Base-by-base conservation (phyloP, 129 eudicot genomes). In the Artemisia argyi region DNA sequence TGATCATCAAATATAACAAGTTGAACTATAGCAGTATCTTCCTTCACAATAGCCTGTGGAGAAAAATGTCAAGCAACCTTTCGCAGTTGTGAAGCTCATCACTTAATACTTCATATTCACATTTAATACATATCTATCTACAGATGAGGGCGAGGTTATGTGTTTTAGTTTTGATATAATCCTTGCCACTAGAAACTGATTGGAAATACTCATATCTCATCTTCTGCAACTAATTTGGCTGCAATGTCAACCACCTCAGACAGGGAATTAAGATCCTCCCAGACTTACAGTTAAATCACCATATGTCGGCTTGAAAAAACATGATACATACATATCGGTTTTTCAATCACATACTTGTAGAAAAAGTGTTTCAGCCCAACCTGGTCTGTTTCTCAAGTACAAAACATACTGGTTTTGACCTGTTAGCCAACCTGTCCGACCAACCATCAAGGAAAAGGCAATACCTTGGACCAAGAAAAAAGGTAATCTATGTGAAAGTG, bases 21-120 rank as follows among this genome's bases (percentile, higher is more conserved):
- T 85, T 66, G 88, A 85, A 81, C 49, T 86, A 84, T 83, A 85
- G 87, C 88, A 87, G 87, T 81, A 85, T 85, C 98, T 86, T 87
- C 95, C 97, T 85, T 90, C 91, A 87, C 73, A 80, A 83, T 73
- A 87, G 80, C 97, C 97, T 84, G 99, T 90, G 85, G 87, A 88
- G 82, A 88, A 90, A 89, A 86, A 87, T 78, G 86, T 90, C 91
- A 90, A 94, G 91, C 80, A 81, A 81, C 88, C 87, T 82, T 86
- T 78, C 56, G 90, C 86, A 94, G 77, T 79, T 90, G 81, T 69
- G 76, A 78, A 82, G 68, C 82, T 85, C 61, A 85, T 83, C 65
- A 77, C 80, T 74, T 71, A 65, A 72, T 71, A 75, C 69, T 83
- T 80, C 32, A 79, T 68, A 76, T 76, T 72, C 65, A 32, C 22